Percentiles rank a stretch among this genome's conserved stretches.
Conservation (phyloP, 345 rosid genomes). For the Linum lewisii region DNA sequence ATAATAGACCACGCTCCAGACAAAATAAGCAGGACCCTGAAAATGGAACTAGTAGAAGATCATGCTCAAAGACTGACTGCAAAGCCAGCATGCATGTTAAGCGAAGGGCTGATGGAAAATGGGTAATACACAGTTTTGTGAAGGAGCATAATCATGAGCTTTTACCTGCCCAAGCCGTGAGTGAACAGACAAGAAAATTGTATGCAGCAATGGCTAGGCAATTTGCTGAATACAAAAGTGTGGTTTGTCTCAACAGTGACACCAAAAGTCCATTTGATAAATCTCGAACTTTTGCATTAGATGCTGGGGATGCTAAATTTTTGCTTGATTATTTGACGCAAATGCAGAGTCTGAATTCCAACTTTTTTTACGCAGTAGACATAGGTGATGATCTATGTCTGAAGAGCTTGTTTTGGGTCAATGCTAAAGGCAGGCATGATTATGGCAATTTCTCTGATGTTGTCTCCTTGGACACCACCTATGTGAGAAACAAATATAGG, state of each 20-base stretch:
- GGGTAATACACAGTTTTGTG: slow-evolving; percentile 57
- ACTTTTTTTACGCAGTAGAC: slow-evolving; percentile 58
- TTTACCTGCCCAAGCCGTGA: slow-evolving; percentile 63
- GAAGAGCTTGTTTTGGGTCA: slow-evolving; percentile 54
- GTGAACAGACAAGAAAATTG: slow-evolving; percentile 62
- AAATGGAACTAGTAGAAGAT: slow-evolving; percentile 40
- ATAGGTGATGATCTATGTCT: slow-evolving; percentile 49
- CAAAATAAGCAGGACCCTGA: slow-evolving; percentile 54
- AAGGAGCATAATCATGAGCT: slow-evolving; percentile 69
- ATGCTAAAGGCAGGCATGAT: slow-evolving; percentile 57
- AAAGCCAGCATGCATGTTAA: slow-evolving; percentile 77
- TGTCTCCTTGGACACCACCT: slow-evolving; percentile 49
- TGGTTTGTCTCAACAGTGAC: slow-evolving; percentile 36
- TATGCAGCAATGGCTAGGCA: slow-evolving; percentile 69
- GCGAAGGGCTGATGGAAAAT: slow-evolving; percentile 53
- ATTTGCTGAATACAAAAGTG: slow-evolving; percentile 56
- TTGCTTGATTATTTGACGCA: slow-evolving; percentile 39
- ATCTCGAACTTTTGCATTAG: slow-evolving; percentile 34
- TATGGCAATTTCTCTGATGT: slow-evolving; percentile 49
- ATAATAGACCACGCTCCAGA: slow-evolving; percentile 41
- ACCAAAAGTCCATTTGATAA: slow-evolving; percentile 38
- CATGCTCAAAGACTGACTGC: slow-evolving; percentile 54
- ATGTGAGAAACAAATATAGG: slow-evolving; percentile 51
- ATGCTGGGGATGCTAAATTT: slow-evolving; percentile 39
- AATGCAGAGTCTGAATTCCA: slow-evolving; percentile 45